These are phyloP conservation scores for Pseudoscleropodium purum DNA, from an alignment of 225 moss, liverwort and hornwort species.

Conservation along the genomic window DNA sequence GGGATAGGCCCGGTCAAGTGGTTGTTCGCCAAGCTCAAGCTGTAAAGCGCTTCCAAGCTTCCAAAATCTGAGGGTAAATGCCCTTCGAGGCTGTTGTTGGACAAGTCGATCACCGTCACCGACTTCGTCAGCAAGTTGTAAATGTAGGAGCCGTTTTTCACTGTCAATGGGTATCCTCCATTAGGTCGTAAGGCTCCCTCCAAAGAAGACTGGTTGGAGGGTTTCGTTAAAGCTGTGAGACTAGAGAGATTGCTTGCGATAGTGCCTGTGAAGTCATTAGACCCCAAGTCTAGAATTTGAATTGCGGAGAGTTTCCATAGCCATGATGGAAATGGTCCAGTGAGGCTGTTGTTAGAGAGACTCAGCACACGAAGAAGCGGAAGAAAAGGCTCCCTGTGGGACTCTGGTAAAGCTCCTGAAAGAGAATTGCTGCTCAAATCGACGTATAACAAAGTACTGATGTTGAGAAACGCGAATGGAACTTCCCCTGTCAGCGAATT, in stretches of 20 bases:
- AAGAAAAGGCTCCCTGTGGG: background rate
- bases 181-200: background rate
- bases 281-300: background rate
- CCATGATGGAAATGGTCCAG: background rate
- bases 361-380: background rate
- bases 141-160: background rate
- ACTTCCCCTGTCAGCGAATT: background rate
- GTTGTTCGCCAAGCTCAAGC: slow-evolving; percentile 5
- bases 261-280: background rate
- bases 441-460: background rate
- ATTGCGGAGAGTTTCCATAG: background rate
- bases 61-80: background rate
- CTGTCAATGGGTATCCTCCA: background rate
- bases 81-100: background rate
- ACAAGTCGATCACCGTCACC: background rate
- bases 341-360: background rate
- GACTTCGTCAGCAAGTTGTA: background rate
- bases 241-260: background rate
- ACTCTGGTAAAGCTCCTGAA: background rate
- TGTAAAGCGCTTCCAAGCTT: background rate
- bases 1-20: background rate
- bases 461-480: background rate
- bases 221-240: background rate
- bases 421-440: slow-evolving; percentile 13
- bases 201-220: background rate